Evolutionary conservation across 305 asterid species (phyloP).

Genomic region (Fraxinus nigra): DNA sequence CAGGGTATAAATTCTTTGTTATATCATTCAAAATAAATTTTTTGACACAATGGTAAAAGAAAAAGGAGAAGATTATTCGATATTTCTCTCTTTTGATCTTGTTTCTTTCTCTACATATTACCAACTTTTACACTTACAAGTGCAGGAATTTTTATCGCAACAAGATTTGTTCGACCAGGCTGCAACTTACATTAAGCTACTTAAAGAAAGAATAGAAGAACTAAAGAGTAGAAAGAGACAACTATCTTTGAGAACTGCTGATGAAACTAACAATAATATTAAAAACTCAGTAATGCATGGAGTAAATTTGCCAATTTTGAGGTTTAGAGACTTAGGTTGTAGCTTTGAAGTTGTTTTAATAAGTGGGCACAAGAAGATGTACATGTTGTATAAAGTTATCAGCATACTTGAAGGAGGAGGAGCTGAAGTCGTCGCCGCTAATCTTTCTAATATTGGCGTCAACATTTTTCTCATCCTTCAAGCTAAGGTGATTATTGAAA

Average conservation of each 20-base stretch:
- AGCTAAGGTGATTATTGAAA: conserved; percentile 31
- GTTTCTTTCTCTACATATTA: neutral
- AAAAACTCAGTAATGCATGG: neutral
- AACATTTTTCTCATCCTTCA: conserved; percentile 28
- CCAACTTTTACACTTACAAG: neutral
- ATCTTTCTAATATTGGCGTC: conserved; percentile 2
- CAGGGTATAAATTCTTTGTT: too few relatives aligned
- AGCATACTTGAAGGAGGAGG: conserved; percentile 36
- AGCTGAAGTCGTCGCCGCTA: conserved; percentile 33
- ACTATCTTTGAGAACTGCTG: neutral
- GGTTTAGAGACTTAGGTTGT: conserved; percentile 29
- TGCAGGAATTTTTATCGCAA: conserved; percentile 36
- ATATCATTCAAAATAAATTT: too few relatives aligned
- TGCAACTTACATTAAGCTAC: conserved; percentile 26
- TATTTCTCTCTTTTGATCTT: neutral
- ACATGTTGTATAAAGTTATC: conserved; percentile 23
- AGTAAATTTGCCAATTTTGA: conserved; percentile 16
- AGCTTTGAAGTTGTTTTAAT: conserved; percentile 37
- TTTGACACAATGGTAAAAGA: neutral
- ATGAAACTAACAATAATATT: neutral
- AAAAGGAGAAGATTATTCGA: neutral
- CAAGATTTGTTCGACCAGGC: conserved; percentile 42
- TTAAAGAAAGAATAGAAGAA: conserved; percentile 32
- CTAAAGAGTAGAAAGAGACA: conserved; percentile 30
- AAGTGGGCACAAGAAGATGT: conserved; percentile 12